Evolutionary conservation across 306 rosid genomes (phyloP).

Genomic region (Inga laurina): DNA sequence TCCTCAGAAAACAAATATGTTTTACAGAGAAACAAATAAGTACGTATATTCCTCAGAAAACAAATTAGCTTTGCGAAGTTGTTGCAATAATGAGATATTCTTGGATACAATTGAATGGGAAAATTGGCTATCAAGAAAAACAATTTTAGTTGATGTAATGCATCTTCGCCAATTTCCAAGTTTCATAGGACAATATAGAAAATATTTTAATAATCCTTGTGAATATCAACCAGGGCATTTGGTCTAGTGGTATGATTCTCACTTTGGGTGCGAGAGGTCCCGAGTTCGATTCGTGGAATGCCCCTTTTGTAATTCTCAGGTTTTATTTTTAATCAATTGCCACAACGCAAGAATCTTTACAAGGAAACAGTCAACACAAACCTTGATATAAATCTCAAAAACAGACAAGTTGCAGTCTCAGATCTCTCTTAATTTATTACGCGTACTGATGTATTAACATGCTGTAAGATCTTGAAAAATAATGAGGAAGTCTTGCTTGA

Average conservation of each 20-base stretch:
- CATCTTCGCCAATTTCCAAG: not conserved
- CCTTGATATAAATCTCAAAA: not conserved
- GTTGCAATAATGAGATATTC: not conserved
- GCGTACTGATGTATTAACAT: not conserved
- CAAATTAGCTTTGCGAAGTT: not conserved
- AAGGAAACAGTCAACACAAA: not conserved
- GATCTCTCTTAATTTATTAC: not conserved
- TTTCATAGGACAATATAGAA: not conserved
- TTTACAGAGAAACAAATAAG: not conserved
- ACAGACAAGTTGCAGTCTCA: not conserved
- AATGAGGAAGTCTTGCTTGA: not conserved
- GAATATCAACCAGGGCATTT: constrained; percentile 37
- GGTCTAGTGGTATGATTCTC: constrained; percentile 64
- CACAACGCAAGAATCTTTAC: not conserved
- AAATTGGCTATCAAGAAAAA: not conserved
- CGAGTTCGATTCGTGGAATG: constrained; percentile 43
- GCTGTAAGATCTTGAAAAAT: not conserved
- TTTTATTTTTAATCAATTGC: not conserved
- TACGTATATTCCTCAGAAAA: not conserved
- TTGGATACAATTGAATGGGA: not conserved
- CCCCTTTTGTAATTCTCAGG: not conserved
- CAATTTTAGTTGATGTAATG: not conserved
- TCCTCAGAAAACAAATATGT: not conserved
- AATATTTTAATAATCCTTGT: not conserved
- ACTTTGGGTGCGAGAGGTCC: constrained; percentile 59